These are phyloP conservation scores for Sphaerulina vaccinii DNA, from an alignment of 2,329 filamentous ascomycete species.

Conservation along the genomic window DNA sequence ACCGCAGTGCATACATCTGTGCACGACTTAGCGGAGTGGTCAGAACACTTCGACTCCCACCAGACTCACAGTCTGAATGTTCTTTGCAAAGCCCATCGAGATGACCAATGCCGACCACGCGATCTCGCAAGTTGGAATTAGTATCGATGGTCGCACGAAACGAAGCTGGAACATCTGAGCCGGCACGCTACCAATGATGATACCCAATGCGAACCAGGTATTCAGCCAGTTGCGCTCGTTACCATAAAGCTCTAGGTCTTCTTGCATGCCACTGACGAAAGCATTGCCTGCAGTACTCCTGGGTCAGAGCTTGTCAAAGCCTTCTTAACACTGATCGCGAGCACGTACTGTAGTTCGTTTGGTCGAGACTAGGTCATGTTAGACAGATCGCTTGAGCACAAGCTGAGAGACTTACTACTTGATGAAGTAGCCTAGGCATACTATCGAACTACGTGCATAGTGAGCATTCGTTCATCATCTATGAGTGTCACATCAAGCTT, in stretches of 20 bases:
- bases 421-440: slow-evolving; percentile 12
- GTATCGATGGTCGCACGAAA: slow-evolving; percentile 14
- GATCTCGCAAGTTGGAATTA: slow-evolving; percentile 17
- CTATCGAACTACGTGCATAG: slow-evolving; percentile 1
- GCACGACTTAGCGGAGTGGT: no score
- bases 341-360: slow-evolving; percentile 4
- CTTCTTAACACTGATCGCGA: no score
- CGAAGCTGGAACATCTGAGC: slow-evolving; percentile 15
- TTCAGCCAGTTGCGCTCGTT: slow-evolving; percentile 40
- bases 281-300: slow-evolving; percentile 39
- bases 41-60: background rate
- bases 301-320: background rate
- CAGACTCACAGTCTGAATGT: slow-evolving; percentile 14
- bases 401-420: slow-evolving; percentile 2
- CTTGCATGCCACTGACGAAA: slow-evolving; percentile 45
- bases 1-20: slow-evolving; percentile 19
- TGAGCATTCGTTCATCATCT: background rate
- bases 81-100: slow-evolving; percentile 18
- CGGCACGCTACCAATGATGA: slow-evolving; percentile 20
- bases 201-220: slow-evolving; percentile 20
- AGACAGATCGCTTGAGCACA: background rate
- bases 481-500: no score
- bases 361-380: background rate
- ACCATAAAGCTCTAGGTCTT: slow-evolving; percentile 39
- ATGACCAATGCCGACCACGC: slow-evolving; percentile 18